phyloP scores from a whole-genome alignment of 768 basidiomycete genomes.

The Amanita rimosa region DNA sequence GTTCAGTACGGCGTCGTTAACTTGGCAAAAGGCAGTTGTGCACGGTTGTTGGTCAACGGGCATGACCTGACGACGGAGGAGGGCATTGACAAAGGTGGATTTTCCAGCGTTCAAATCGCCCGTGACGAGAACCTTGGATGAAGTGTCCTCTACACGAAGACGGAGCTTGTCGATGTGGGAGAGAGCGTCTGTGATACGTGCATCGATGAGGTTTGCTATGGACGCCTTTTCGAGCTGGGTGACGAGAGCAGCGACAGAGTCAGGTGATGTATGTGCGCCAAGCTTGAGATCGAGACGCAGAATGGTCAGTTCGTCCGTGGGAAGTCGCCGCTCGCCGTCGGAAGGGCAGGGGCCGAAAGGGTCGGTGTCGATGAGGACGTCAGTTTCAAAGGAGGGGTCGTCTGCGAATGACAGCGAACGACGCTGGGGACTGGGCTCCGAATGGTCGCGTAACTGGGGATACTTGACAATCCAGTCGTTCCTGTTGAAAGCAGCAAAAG shows the following conservation, averaged over 20 bases:
- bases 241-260: constrained; percentile 63
- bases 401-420: constrained; percentile 81
- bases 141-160: constrained; percentile 79
- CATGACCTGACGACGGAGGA: constrained; percentile 86
- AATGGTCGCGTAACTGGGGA: constrained; percentile 54
- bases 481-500: constrained; percentile 74
- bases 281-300: constrained; percentile 90
- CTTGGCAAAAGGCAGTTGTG: constrained; percentile 95
- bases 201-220: constrained; percentile 85
- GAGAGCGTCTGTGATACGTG: constrained; percentile 63
- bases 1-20: constrained; percentile 82
- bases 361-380: constrained; percentile 47
- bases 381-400: constrained; percentile 56
- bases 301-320: constrained; percentile 66
- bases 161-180: constrained; percentile 79
- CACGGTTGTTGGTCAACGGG: constrained; percentile 98
- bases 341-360: constrained; percentile 36
- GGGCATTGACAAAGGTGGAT: constrained; percentile 94
- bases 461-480: constrained; percentile 84
- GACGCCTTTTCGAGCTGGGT: constrained; percentile 88
- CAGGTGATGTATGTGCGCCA: constrained; percentile 57
- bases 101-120: constrained; percentile 98
- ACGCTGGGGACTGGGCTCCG: constrained; percentile 31
- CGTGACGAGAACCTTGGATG: constrained; percentile 94
- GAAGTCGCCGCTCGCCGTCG: constrained; percentile 33